Evolutionary conservation across 306 rosid genomes (phyloP).

Genomic region (Vicia faba): DNA sequence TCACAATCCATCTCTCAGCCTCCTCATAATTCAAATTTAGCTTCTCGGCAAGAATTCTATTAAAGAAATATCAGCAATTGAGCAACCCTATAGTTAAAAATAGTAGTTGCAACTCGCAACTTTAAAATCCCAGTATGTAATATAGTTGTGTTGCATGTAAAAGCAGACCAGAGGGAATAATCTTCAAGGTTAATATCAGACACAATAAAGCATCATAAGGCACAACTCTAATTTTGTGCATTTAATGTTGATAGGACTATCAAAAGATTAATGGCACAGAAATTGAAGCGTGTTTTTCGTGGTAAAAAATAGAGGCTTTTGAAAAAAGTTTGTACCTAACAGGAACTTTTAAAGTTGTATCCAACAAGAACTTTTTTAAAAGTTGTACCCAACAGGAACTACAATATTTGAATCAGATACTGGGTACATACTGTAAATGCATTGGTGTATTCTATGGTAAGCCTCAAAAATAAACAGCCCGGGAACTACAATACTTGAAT

Average conservation of each 20-base stretch:
- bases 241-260: conserved; percentile 34
- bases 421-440: no score
- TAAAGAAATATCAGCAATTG: conserved; percentile 26
- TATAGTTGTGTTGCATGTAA: background rate
- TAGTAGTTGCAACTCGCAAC: background rate
- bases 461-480: background rate
- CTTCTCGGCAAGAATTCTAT: conserved; percentile 92
- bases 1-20: conserved; percentile 91
- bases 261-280: conserved; percentile 58
- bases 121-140: background rate
- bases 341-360: no score
- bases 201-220: background rate
- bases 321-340: background rate
- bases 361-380: no score
- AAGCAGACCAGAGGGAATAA: background rate
- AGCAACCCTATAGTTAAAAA: background rate
- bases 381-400: no score
- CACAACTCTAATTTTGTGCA: conserved; percentile 16
- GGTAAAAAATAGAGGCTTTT: conserved; percentile 9
- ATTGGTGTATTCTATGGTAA: no score
- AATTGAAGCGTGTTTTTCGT: conserved; percentile 54
- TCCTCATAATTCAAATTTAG: conserved; percentile 87
- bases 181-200: background rate
- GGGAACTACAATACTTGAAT: conserved; percentile 1
- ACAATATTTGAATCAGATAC: no score